Evolutionary conservation across 345 rosid genomes (phyloP).

Genomic region (Moringa oleifera): DNA sequence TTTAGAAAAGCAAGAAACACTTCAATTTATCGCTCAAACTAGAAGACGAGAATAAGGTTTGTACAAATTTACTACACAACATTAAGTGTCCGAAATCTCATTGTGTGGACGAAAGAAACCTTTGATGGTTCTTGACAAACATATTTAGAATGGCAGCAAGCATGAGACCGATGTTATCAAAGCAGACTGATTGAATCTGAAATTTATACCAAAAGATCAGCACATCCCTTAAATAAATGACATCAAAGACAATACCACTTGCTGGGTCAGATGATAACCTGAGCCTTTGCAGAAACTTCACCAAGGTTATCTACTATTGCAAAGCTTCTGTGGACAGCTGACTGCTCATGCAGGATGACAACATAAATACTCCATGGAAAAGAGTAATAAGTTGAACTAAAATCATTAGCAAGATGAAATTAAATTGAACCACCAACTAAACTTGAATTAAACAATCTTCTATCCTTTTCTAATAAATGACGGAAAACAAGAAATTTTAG

Average conservation of each 20-base stretch:
- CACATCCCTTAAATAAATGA: neutral
- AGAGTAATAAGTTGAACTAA: neutral
- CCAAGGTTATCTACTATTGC: slow-evolving; percentile 92
- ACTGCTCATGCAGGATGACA: slow-evolving; percentile 27
- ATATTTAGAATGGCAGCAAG: slow-evolving; percentile 57
- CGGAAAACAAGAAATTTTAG: too few relatives aligned
- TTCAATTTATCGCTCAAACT: slow-evolving; percentile 2
- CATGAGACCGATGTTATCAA: slow-evolving; percentile 66
- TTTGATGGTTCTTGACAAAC: slow-evolving; percentile 51
- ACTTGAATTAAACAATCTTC: neutral
- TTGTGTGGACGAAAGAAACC: slow-evolving; percentile 27
- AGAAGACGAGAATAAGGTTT: neutral
- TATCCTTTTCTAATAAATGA: too few relatives aligned
- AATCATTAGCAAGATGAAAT: neutral
- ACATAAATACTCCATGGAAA: neutral
- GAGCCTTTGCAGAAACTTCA: slow-evolving; percentile 92
- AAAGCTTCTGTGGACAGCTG: slow-evolving; percentile 86
- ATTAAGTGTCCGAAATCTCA: neutral
- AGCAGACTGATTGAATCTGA: slow-evolving; percentile 75
- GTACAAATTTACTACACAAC: neutral
- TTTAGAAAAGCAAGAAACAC: too few relatives aligned
- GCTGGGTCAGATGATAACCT: slow-evolving; percentile 29
- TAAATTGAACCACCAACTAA: neutral
- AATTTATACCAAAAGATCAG: slow-evolving; percentile 19
- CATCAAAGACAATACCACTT: neutral